Evolutionary conservation across 2,329 filamentous ascomycete genomes (phyloP).

Genomic region (Ophiosphaerella narmari): DNA sequence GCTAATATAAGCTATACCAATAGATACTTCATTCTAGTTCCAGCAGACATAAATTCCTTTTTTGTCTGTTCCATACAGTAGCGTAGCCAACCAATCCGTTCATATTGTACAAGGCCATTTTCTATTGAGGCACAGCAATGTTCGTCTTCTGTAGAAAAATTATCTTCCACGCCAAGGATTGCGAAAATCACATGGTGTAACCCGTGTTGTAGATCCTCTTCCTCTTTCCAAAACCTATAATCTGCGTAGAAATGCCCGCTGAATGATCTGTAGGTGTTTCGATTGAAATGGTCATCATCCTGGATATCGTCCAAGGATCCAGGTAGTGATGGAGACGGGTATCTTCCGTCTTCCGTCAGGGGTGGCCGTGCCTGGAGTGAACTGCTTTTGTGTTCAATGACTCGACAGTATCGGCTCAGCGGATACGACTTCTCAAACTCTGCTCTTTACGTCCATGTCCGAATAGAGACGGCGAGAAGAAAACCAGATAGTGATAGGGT

Average conservation of each 20-base stretch:
- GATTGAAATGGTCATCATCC: not conserved
- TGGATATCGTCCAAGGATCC: not conserved
- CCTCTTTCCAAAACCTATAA: not conserved
- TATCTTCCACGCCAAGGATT: not conserved
- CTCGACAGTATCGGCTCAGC: not conserved
- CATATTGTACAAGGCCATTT: not conserved
- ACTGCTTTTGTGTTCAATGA: not conserved
- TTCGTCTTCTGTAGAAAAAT: not conserved
- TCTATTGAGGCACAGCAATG: not conserved
- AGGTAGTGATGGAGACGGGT: not conserved
- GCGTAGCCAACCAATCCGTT: not conserved
- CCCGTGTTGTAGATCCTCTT: not conserved
- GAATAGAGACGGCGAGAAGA: not conserved
- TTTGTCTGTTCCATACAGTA: not conserved
- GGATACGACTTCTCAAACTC: not conserved
- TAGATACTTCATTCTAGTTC: not conserved
- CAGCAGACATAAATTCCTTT: not conserved
- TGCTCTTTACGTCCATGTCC: not conserved
- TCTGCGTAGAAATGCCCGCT: not conserved
- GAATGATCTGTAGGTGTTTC: not conserved
- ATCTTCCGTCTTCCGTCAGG: too few relatives aligned
- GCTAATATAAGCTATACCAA: not conserved
- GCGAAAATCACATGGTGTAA: not conserved
- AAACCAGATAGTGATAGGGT: not conserved
- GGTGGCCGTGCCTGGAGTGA: not conserved